A percentile compares a stretch with the other conserved stretches of the same genome.
These are phyloP conservation scores for Teunomyces aglyptinius DNA, from an alignment of 805 yeast genomes.

Conservation along the genomic window DNA sequence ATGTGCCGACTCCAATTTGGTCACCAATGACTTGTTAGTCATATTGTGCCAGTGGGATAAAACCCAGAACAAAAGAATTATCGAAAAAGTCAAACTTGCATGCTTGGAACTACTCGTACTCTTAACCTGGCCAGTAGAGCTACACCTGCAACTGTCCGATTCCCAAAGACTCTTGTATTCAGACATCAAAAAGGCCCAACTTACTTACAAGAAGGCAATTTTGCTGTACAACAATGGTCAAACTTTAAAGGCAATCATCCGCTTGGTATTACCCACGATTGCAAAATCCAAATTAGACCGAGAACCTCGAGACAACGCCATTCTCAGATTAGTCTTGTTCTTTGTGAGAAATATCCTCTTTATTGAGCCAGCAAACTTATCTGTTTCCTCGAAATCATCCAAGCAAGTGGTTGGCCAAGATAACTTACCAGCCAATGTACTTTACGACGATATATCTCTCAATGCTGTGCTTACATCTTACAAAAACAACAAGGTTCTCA, in stretches of 20 bases:
- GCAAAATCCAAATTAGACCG: constrained; percentile 53
- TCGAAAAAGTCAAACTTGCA: constrained; percentile 66
- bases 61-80: constrained; percentile 25
- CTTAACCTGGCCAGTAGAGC: constrained; percentile 79
- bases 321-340: constrained; percentile 67
- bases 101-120: constrained; percentile 78
- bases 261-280: constrained; percentile 65
- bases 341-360: constrained; percentile 76
- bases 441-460: constrained; percentile 65
- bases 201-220: constrained; percentile 67
- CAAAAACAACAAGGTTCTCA: constrained; percentile 69
- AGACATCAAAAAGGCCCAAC: constrained; percentile 63
- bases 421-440: constrained; percentile 56
- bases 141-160: constrained; percentile 56
- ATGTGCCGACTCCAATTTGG: constrained; percentile 74
- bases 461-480: constrained; percentile 57
- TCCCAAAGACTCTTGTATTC: constrained; percentile 58
- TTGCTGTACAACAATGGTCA: constrained; percentile 57
- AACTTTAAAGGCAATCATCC: constrained; percentile 64
- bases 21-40: constrained; percentile 67
- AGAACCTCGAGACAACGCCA: constrained; percentile 65
- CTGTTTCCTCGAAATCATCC: constrained; percentile 44
- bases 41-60: constrained; percentile 74
- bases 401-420: constrained; percentile 27
- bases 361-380: constrained; percentile 67